A percentile compares a stretch with the other conserved stretches of the same genome.
Conservation (phyloP, 1,139 yeast species). For the Debaryomyces udenii region DNA sequence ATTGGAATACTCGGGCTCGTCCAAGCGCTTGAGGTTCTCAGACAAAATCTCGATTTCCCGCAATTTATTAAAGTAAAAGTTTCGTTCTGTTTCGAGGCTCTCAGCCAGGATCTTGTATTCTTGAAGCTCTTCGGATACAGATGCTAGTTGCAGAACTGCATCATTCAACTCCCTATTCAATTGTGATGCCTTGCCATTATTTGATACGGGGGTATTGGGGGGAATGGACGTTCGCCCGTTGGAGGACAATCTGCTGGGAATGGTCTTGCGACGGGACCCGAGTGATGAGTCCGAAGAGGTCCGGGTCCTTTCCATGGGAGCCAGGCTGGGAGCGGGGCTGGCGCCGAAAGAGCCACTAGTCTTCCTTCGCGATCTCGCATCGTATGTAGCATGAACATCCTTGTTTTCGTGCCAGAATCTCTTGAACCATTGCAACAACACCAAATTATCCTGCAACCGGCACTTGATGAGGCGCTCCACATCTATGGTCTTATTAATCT, state of each 20-base stretch:
- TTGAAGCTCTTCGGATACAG: constrained; percentile 50
- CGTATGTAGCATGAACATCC: constrained; percentile 63
- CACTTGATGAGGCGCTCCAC: constrained; percentile 85
- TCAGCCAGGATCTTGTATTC: constrained; percentile 57
- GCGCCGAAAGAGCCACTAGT: constrained; percentile 8
- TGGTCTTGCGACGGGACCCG: constrained; percentile 15
- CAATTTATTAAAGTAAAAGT: constrained; percentile 86
- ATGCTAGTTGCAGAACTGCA: constrained; percentile 39
- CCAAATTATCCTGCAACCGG: constrained; percentile 89
- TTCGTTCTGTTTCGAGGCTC: constrained; percentile 74
- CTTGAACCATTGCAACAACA: constrained; percentile 90
- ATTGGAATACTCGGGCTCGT: constrained; percentile 32
- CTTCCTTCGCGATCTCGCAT: constrained; percentile 50
- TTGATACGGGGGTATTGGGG: constrained; percentile 14
- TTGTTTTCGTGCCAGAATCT: constrained; percentile 78
- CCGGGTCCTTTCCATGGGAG: constrained; percentile 12
- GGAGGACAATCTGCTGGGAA: constrained; percentile 15
- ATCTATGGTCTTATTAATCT: constrained; percentile 73
- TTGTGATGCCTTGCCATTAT: constrained; percentile 21
- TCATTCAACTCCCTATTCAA: constrained; percentile 24
- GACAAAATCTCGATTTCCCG: constrained; percentile 85
- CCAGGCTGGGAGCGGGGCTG: background rate
- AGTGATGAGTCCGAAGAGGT: constrained; percentile 15
- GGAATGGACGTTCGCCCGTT: constrained; percentile 13
- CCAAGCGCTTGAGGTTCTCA: constrained; percentile 59